These are phyloP conservation scores for Nakaseomyces sp. DNA, from an alignment of 1,139 yeast species.

Conservation along the genomic window DNA sequence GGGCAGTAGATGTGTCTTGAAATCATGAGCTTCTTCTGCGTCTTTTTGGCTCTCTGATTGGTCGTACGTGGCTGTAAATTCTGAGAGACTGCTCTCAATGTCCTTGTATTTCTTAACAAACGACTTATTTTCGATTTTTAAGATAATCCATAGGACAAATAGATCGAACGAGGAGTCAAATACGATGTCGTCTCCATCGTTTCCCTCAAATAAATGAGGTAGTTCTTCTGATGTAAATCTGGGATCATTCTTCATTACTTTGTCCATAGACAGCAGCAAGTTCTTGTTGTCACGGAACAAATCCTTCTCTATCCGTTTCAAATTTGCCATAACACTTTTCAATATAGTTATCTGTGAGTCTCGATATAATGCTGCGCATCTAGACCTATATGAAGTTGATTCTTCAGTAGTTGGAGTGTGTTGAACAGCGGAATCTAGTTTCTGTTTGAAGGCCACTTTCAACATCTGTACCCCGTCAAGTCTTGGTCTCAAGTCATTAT, in stretches of 20 bases:
- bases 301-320: slow-evolving; percentile 22
- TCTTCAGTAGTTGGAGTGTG: not conserved
- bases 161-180: slow-evolving; percentile 20
- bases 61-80: not conserved
- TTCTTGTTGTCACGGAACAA: slow-evolving; percentile 16
- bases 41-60: not conserved
- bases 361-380: slow-evolving; percentile 21
- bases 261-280: slow-evolving; percentile 19
- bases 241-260: slow-evolving; percentile 22
- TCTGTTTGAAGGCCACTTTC: slow-evolving; percentile 22
- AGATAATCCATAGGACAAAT: slow-evolving; percentile 21
- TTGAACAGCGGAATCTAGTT: slow-evolving; percentile 10
- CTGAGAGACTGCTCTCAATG: not conserved
- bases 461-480: slow-evolving; percentile 46
- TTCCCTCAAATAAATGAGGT: slow-evolving; percentile 11
- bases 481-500: slow-evolving; percentile 43
- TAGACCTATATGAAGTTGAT: slow-evolving; percentile 11
- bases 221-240: slow-evolving; percentile 17
- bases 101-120: slow-evolving; percentile 13
- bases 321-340: slow-evolving; percentile 14
- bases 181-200: slow-evolving; percentile 13
- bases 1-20: slow-evolving; percentile 5
- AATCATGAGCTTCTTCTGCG: slow-evolving; percentile 8
- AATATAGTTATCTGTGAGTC: slow-evolving; percentile 19
- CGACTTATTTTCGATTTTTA: slow-evolving; percentile 14